A percentile compares a stretch with the other conserved stretches of the same genome.
phyloP scores from a whole-genome alignment of 192 early-diverging fungal genomes.

The Podila epicladia region DNA sequence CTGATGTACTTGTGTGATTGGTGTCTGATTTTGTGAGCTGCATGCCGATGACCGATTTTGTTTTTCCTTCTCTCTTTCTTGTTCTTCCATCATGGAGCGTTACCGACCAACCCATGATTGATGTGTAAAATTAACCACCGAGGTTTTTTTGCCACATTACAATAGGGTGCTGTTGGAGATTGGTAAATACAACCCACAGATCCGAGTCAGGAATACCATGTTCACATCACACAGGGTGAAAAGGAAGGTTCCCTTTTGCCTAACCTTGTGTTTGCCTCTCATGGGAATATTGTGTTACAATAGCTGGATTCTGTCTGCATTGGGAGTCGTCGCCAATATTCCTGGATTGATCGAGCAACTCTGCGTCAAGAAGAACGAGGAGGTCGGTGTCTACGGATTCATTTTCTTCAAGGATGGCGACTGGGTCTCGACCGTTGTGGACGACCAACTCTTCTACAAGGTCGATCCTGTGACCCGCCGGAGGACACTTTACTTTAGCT shows the following conservation, averaged over 20 bases:
- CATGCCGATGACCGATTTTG: not conserved
- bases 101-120: too few relatives aligned
- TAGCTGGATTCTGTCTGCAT: slow-evolving; percentile 57
- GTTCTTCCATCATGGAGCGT: not conserved
- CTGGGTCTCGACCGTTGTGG: slow-evolving; percentile 64
- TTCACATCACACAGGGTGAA: too few relatives aligned
- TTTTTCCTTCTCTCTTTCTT: not conserved
- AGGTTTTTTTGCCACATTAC: too few relatives aligned
- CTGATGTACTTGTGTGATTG: not conserved
- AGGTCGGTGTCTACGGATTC: slow-evolving; percentile 66
- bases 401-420: slow-evolving; percentile 68
- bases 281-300: too few relatives aligned
- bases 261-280: too few relatives aligned
- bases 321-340: slow-evolving; percentile 55
- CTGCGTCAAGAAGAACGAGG: slow-evolving; percentile 63
- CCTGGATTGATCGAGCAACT: slow-evolving; percentile 54
- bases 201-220: too few relatives aligned
- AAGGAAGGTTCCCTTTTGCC: too few relatives aligned
- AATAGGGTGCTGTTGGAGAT: not conserved
- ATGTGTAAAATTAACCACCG: too few relatives aligned
- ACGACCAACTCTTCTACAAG: slow-evolving; percentile 59
- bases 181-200: not conserved
- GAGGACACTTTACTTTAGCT: slow-evolving; percentile 45
- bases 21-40: slow-evolving; percentile 1
- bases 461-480: slow-evolving; percentile 6